Evolutionary conservation across 139 green algal species (phyloP), one percentile per base, ranked within the genome.

Genomic region (Chlamydomonas sphaeroides): DNA sequence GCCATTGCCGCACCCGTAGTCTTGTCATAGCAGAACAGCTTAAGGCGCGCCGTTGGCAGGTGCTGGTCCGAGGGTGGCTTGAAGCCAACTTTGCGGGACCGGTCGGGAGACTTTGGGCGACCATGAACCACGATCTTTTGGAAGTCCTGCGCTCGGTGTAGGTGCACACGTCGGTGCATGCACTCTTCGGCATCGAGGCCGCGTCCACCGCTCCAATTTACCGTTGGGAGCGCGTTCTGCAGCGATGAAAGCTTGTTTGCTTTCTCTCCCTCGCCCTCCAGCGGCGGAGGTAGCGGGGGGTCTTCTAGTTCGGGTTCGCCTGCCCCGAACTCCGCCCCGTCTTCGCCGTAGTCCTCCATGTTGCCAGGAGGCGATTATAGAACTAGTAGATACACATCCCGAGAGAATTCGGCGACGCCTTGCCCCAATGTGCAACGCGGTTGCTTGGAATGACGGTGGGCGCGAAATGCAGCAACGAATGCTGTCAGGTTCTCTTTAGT

Each of bases 11-110:
- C 77, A 69, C 77, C 77, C 33, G 77, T 76, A 7, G 77, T 84
- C 51, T 84, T 84, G 36, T 84, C 77, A n/a, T 32, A 84, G 51
- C 77, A 84, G 5, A 76, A 57, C 3, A 84, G 77, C 65, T 75
- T 84, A 30, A 84, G 65, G 49, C 65, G 33, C 14, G 77, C 65
- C 3, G 77, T 84, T 3, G 77, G 77, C 48, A 84, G 51, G 49
- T 84, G 77, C 65, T 72, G 65, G 77, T 84, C 77, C 30, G 36
- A 68, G 5, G 77, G 38, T 1, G 39, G 65, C 63, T 84, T 65
- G 36, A 76, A 74, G 11, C 35, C 20, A 35, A 39, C 28, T 30
- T 42, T 67, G 11, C 65, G 63, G 5, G n/a, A 36, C 3, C 77
- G 65, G 5, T 74, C 77, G 1, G 77, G 77, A 28, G 56, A 48